A percentile compares a stretch with the other conserved stretches of the same genome.
Conservation (phyloP, 768 basidiomycete genomes). For the Leccinum ochraceum region DNA sequence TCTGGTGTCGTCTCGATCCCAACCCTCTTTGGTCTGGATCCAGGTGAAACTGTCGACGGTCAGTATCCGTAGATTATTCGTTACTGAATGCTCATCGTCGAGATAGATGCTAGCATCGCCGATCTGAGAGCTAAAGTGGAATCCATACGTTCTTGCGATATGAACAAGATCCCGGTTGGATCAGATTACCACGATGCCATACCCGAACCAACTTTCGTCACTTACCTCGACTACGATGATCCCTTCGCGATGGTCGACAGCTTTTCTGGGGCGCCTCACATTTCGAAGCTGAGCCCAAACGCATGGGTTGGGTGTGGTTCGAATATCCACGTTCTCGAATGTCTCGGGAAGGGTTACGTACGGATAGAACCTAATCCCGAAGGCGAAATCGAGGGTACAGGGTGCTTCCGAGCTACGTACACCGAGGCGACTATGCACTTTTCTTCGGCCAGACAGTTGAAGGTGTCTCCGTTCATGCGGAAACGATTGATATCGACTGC, state of each 20-base stretch:
- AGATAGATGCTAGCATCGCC: constrained; percentile 52
- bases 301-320: constrained; percentile 84
- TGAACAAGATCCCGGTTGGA: constrained; percentile 1
- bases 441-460: constrained; percentile 43
- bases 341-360: constrained; percentile 67
- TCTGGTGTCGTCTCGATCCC: constrained; percentile 76
- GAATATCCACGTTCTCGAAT: constrained; percentile 71
- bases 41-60: constrained; percentile 66
- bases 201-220: constrained; percentile 61
- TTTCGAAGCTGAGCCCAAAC: constrained; percentile 52
- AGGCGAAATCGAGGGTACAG: constrained; percentile 30
- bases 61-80: constrained; percentile 10
- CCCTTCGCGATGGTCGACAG: constrained; percentile 60
- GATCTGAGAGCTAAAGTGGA: constrained; percentile 45
- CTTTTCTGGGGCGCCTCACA: constrained; percentile 54
- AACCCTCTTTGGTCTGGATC: constrained; percentile 83
- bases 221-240: constrained; percentile 75
- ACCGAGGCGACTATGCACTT: constrained; percentile 52
- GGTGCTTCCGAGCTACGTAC: constrained; percentile 51
- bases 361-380: constrained; percentile 52
- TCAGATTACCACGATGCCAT: constrained; percentile 36
- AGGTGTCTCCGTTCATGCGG: constrained; percentile 54
- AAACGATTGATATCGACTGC: constrained; percentile 57
- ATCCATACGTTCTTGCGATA: constrained; percentile 13
- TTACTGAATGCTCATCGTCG: background rate